Conservation (phyloP, 2,329 filamentous ascomycete species). For the Calonectria honghensis region DNA sequence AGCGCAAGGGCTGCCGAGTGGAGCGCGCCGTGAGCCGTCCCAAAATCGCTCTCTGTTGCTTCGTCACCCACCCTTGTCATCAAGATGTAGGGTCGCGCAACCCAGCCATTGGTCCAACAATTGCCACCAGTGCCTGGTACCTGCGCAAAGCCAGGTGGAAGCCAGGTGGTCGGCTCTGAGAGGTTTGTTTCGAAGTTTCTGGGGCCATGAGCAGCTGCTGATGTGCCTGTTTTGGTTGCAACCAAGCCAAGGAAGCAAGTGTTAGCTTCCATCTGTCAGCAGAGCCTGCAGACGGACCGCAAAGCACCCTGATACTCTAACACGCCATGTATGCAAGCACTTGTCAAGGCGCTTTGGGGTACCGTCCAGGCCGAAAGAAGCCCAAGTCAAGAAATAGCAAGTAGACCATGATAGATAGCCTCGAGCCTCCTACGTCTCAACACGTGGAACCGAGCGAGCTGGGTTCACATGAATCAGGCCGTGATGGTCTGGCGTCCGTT, state of each 20-base stretch:
- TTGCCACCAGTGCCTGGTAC: conserved; percentile 62
- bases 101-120: conserved; percentile 57
- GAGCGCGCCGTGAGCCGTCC: conserved; percentile 45
- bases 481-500: conserved; percentile 2
- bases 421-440: background rate
- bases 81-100: conserved; percentile 29
- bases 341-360: conserved; percentile 22
- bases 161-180: conserved; percentile 63
- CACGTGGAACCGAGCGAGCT: conserved; percentile 21
- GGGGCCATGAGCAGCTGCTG: conserved; percentile 15
- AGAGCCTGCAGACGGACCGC: background rate
- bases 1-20: conserved; percentile 31
- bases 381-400: background rate
- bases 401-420: conserved; percentile 4
- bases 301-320: conserved; percentile 15
- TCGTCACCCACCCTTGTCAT: conserved; percentile 50
- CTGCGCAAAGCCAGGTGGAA: conserved; percentile 65
- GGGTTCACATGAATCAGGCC: conserved; percentile 23
- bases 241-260: conserved; percentile 7
- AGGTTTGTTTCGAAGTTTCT: conserved; percentile 56
- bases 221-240: conserved; percentile 35
- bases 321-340: conserved; percentile 29
- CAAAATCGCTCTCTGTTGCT: conserved; percentile 53
- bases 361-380: background rate
- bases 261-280: conserved; percentile 10